Evolutionary conservation across 1,139 yeast genomes (phyloP).

Genomic region (Suhomyces ambrosiae): DNA sequence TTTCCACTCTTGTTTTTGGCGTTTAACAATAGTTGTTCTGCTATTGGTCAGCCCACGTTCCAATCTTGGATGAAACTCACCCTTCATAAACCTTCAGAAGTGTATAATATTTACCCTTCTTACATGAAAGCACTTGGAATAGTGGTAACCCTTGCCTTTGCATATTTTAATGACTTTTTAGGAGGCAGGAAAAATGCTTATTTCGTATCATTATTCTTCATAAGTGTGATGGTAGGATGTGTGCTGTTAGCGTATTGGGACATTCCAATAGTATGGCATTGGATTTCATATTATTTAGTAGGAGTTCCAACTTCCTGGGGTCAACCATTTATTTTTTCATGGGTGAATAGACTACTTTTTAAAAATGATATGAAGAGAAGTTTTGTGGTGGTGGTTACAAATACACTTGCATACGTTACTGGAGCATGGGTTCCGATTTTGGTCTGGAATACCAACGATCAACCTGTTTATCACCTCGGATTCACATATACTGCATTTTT

Average conservation of each 20-base stretch:
- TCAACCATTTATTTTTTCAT: conserved; percentile 28
- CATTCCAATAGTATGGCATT: conserved; percentile 39
- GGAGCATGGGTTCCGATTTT: conserved; percentile 45
- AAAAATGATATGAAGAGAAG: conserved; percentile 28
- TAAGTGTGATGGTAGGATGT: conserved; percentile 18
- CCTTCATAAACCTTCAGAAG: conserved; percentile 38
- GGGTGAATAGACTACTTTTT: conserved; percentile 26
- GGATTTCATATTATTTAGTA: conserved; percentile 49
- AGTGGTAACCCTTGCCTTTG: conserved; percentile 15
- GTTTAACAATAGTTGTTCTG: conserved; percentile 37
- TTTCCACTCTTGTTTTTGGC: conserved; percentile 20
- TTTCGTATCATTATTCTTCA: conserved; percentile 16
- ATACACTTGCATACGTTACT: conserved; percentile 53
- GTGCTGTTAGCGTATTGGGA: conserved; percentile 18
- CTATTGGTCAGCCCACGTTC: conserved; percentile 50
- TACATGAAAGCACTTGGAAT: conserved; percentile 21
- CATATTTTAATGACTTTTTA: conserved; percentile 18
- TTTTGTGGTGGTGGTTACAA: conserved; percentile 47
- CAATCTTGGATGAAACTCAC: conserved; percentile 53
- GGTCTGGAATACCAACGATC: conserved; percentile 40
- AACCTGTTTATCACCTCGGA: conserved; percentile 51
- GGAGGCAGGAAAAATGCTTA: conserved; percentile 19
- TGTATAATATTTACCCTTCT: conserved; percentile 54
- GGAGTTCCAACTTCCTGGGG: conserved; percentile 47
- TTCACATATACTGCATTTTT: conserved; percentile 52